phyloP scores from a whole-genome alignment of 371 early-diverging fungal species.

The Coemansia sp. region DNA sequence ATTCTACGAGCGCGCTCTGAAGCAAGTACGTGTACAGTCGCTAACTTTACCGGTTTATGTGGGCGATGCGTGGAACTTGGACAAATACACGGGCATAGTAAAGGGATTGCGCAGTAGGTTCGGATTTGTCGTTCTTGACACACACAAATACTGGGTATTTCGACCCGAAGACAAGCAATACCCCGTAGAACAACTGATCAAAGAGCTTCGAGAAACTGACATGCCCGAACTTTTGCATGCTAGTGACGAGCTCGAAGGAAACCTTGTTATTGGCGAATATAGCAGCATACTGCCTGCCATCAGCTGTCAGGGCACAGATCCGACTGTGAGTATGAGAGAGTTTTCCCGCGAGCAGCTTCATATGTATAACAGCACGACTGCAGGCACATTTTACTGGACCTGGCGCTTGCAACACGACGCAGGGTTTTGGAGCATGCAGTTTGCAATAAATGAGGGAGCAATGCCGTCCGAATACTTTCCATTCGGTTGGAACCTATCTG shows the following conservation, averaged over 20 bases:
- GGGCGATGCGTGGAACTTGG: constrained; percentile 10
- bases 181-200: not conserved
- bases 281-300: constrained; percentile 7
- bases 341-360: constrained; percentile 6
- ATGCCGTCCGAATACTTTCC: constrained; percentile 7
- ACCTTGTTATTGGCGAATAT: constrained; percentile 15
- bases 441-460: not conserved
- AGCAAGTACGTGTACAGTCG: not conserved
- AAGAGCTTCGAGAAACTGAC: not conserved
- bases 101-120: not conserved
- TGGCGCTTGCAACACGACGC: constrained; percentile 14
- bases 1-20: constrained; percentile 7
- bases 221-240: constrained; percentile 1
- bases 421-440: constrained; percentile 21
- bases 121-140: constrained; percentile 9
- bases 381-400: constrained; percentile 5
- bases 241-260: constrained; percentile 3
- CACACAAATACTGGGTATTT: constrained; percentile 15
- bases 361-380: not conserved
- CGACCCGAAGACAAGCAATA: constrained; percentile 5
- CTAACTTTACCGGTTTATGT: constrained; percentile 1
- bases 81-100: not conserved
- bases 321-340: constrained; percentile 6
- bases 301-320: constrained; percentile 14
- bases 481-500: not conserved